phyloP scores from a whole-genome alignment of 1,284 basidiomycete genomes.

The Psilocybe mexicana region DNA sequence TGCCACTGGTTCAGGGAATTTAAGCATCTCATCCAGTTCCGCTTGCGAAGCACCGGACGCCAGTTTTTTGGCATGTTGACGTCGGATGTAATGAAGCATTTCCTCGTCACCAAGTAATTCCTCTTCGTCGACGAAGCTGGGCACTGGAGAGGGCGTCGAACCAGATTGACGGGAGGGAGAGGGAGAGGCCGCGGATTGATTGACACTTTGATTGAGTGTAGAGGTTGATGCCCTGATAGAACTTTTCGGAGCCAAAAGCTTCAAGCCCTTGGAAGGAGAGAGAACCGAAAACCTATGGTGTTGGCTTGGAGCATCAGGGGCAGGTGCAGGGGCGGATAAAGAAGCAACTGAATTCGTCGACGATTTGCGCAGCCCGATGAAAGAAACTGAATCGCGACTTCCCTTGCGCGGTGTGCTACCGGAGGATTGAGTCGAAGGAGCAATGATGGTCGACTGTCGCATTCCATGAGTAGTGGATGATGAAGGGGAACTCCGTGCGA shows the following conservation, averaged over 20 bases:
- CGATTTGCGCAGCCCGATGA: constrained; percentile 73
- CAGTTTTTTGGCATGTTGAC: constrained; percentile 87
- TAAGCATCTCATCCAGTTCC: constrained; percentile 86
- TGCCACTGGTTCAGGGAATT: constrained; percentile 88
- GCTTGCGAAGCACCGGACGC: constrained; percentile 82
- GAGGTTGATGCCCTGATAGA: constrained; percentile 55
- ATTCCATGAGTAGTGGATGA: constrained; percentile 53
- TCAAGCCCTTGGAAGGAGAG: constrained; percentile 80
- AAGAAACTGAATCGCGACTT: constrained; percentile 75
- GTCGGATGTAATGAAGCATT: constrained; percentile 92
- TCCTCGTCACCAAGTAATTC: constrained; percentile 92
- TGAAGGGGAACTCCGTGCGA: constrained; percentile 61
- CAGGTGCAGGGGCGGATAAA: constrained; percentile 49
- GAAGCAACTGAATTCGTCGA: constrained; percentile 77
- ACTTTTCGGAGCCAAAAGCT: constrained; percentile 76
- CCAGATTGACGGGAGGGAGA: constrained; percentile 74
- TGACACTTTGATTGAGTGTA: constrained; percentile 48
- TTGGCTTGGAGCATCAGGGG: constrained; percentile 38
- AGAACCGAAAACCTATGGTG: constrained; percentile 69
- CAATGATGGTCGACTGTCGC: constrained; percentile 58
- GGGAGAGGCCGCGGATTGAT: constrained; percentile 60
- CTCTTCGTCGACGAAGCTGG: constrained; percentile 82
- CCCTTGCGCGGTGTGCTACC: constrained; percentile 53
- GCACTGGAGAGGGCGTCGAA: constrained; percentile 79
- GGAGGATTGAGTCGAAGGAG: constrained; percentile 37